Conservation (phyloP, 2,329 filamentous ascomycete species). For the Rutstroemia sp. region DNA sequence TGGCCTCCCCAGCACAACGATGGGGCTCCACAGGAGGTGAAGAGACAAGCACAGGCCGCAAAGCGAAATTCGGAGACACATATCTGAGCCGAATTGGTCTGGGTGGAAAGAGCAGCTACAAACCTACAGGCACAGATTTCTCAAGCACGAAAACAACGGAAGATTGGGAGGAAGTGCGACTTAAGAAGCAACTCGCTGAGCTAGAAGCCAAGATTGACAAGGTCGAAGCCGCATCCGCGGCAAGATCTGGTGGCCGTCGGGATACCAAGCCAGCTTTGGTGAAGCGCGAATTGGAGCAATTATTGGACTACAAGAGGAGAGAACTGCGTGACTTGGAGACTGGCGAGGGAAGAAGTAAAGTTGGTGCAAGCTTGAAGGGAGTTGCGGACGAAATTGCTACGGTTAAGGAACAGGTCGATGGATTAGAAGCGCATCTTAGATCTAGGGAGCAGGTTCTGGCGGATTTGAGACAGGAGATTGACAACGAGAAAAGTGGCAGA, state of each 20-base stretch:
- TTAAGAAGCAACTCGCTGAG: conserved; percentile 87
- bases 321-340: conserved; percentile 69
- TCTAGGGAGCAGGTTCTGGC: conserved; percentile 69
- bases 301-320: conserved; percentile 89
- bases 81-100: conserved; percentile 85
- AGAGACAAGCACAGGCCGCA: conserved; percentile 75
- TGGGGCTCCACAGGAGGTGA: conserved; percentile 78
- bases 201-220: conserved; percentile 81
- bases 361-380: conserved; percentile 65
- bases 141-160: conserved; percentile 73
- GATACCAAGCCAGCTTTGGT: conserved; percentile 83
- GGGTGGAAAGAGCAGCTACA: conserved; percentile 68
- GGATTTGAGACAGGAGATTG: conserved; percentile 73
- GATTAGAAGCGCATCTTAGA: conserved; percentile 74
- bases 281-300: conserved; percentile 86
- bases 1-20: conserved; percentile 55
- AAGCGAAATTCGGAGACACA: conserved; percentile 95
- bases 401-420: conserved; percentile 91
- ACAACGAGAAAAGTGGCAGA: conserved; percentile 67
- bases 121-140: conserved; percentile 84
- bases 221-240: conserved; percentile 67
- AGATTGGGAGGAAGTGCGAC: conserved; percentile 94
- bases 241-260: conserved; percentile 54
- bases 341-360: conserved; percentile 59
- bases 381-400: conserved; percentile 80